A percentile compares a stretch with the other conserved stretches of the same genome.
phyloP scores from a whole-genome alignment of 164 flowering plant genomes.

The Vitis vinifera region DNA sequence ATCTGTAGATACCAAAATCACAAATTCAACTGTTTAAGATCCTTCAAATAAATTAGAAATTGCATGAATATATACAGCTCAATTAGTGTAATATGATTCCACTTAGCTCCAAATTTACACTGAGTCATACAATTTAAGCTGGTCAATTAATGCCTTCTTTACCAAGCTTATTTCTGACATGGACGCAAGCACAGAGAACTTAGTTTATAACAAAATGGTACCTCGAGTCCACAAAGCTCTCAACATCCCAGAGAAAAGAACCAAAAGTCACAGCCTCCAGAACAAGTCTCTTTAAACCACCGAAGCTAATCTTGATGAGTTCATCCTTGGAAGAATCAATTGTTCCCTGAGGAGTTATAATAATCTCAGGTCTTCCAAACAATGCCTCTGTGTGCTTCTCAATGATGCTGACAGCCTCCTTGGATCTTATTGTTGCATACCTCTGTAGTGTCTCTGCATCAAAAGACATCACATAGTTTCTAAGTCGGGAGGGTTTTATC shows the following conservation, averaged over 20 bases:
- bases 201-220: constrained; percentile 74
- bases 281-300: constrained; percentile 79
- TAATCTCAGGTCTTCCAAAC: constrained; percentile 88
- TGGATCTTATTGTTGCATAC: constrained; percentile 90
- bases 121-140: too few relatives aligned
- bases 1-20: too few relatives aligned
- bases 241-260: constrained; percentile 95
- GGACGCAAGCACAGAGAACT: background rate
- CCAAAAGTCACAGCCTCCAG: constrained; percentile 98
- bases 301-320: constrained; percentile 71
- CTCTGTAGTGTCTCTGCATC: constrained; percentile 89
- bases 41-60: too few relatives aligned
- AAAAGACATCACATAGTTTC: constrained; percentile 87
- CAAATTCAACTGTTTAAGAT: too few relatives aligned
- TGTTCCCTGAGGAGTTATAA: constrained; percentile 65
- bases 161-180: too few relatives aligned
- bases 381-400: constrained; percentile 98
- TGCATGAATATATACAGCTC: too few relatives aligned
- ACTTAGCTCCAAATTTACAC: too few relatives aligned
- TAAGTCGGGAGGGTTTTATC: constrained; percentile 55
- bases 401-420: constrained; percentile 81
- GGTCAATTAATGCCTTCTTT: too few relatives aligned
- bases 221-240: constrained; percentile 91
- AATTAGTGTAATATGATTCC: too few relatives aligned
- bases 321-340: constrained; percentile 82